Percentiles rank a stretch among this genome's conserved stretches.
These are phyloP conservation scores for Ophiosphaerella korrae DNA, from an alignment of 2,329 filamentous ascomycete genomes.

Conservation along the genomic window DNA sequence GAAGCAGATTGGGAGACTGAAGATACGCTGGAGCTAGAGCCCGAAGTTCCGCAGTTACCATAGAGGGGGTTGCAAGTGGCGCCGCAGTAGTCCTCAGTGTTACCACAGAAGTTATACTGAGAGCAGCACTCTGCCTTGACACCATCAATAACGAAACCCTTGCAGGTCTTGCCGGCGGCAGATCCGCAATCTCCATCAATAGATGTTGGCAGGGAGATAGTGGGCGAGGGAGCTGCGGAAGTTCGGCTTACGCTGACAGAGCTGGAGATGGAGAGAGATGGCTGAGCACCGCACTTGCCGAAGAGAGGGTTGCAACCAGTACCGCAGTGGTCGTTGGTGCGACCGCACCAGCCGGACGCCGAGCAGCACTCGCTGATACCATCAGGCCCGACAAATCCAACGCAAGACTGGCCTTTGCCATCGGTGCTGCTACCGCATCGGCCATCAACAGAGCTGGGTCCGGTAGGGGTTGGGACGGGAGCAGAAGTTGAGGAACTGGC, in stretches of 20 bases:
- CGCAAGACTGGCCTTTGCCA: conserved; percentile 22
- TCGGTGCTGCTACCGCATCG: conserved; percentile 22
- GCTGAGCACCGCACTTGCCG: conserved; percentile 17
- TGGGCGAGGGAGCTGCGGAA: conserved; percentile 1
- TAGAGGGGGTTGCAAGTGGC: conserved; percentile 29
- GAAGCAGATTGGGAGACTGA: background rate
- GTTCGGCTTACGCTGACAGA: conserved; percentile 4
- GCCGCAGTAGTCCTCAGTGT: conserved; percentile 18
- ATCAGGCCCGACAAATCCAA: conserved; percentile 30
- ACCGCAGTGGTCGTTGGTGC: conserved; percentile 27
- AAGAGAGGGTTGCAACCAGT: conserved; percentile 28
- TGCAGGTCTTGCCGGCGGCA: conserved; percentile 26
- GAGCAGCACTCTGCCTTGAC: conserved; percentile 48
- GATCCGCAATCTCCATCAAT: conserved; percentile 10
- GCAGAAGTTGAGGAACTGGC: conserved; percentile 25
- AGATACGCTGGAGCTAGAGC: conserved; percentile 7
- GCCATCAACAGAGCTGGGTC: conserved; percentile 25
- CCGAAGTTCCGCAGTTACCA: conserved; percentile 27
- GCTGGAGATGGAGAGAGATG: background rate
- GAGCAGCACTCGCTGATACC: conserved; percentile 52
- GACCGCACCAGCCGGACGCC: conserved; percentile 47
- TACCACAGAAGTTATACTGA: conserved; percentile 49
- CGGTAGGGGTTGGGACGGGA: conserved; percentile 25
- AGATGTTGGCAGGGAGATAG: conserved; percentile 8
- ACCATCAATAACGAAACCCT: conserved; percentile 28